Conservation (phyloP, 1,284 basidiomycete genomes). For the Pascua guehoae region DNA sequence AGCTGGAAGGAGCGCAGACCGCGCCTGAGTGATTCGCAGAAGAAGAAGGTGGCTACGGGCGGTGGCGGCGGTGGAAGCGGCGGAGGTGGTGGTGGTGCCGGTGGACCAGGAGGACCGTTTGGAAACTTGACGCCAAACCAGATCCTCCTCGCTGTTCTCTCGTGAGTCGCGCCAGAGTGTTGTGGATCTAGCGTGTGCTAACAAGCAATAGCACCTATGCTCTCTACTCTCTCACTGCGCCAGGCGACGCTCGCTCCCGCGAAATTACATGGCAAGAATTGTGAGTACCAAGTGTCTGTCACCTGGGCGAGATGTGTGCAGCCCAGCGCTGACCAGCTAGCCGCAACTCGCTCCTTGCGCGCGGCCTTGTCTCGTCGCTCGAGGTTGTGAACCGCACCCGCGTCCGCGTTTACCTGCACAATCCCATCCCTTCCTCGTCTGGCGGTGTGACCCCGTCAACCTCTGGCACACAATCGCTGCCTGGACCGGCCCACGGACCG, state of each 20-base stretch:
- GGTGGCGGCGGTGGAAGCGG: slow-evolving; percentile 34
- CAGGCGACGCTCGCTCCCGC: slow-evolving; percentile 52
- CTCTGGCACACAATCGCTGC: slow-evolving; percentile 25
- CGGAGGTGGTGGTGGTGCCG: slow-evolving; percentile 27
- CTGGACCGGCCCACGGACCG: slow-evolving; percentile 41
- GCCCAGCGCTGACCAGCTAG: slow-evolving; percentile 22
- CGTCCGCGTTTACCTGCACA: slow-evolving; percentile 57
- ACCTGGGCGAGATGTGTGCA: no score
- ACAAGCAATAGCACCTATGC: slow-evolving; percentile 34
- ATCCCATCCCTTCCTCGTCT: slow-evolving; percentile 30
- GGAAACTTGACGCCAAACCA: slow-evolving; percentile 46
- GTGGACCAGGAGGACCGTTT: slow-evolving; percentile 22
- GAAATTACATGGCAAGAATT: slow-evolving; percentile 99
- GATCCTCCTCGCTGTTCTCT: slow-evolving; percentile 37
- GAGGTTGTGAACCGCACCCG: slow-evolving; percentile 87
- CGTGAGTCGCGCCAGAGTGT: slow-evolving; percentile 18
- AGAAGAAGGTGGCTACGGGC: slow-evolving; percentile 31
- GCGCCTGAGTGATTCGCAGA: slow-evolving; percentile 34
- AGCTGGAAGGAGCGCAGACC: slow-evolving; percentile 30
- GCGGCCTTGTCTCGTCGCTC: slow-evolving; percentile 92
- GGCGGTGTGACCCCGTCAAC: slow-evolving; percentile 17
- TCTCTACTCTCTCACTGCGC: slow-evolving; percentile 39
- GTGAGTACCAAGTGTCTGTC: slow-evolving; percentile 28
- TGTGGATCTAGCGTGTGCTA: no score
- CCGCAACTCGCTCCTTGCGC: slow-evolving; percentile 89